Percentiles rank a stretch among this genome's conserved stretches.
phyloP scores from a whole-genome alignment of 805 yeast species.

The Debaryomyces tyrocola region DNA sequence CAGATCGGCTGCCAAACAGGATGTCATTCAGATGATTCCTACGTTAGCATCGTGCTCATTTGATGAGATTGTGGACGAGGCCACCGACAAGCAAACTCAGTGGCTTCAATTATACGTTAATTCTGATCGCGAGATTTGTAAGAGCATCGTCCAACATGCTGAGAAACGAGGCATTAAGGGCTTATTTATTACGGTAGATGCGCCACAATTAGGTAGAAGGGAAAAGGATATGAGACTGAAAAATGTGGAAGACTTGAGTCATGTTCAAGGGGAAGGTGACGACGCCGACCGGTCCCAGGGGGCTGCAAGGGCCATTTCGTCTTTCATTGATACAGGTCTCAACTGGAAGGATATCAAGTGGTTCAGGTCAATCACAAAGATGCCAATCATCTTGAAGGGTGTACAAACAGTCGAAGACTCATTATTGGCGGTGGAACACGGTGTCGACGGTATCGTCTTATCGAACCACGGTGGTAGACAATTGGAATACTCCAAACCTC shows the following conservation, averaged over 20 bases:
- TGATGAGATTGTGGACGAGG: constrained; percentile 79
- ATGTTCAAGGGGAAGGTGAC: constrained; percentile 51
- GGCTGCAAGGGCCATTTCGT: constrained; percentile 83
- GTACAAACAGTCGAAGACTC: constrained; percentile 68
- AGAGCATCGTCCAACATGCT: constrained; percentile 64
- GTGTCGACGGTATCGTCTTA: constrained; percentile 62
- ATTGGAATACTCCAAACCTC: constrained; percentile 60
- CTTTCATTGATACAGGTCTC: constrained; percentile 60
- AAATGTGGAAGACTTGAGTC: constrained; percentile 45
- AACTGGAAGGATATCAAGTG: constrained; percentile 41
- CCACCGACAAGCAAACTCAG: constrained; percentile 65
- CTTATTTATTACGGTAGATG: constrained; percentile 86
- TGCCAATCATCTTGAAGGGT: constrained; percentile 56
- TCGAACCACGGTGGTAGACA: constrained; percentile 80
- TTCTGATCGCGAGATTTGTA: constrained; percentile 66
- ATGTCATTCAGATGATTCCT: constrained; percentile 83
- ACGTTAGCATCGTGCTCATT: constrained; percentile 86
- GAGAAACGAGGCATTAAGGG: constrained; percentile 77
- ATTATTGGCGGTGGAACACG: constrained; percentile 54
- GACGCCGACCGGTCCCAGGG: constrained; percentile 71
- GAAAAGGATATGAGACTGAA: constrained; percentile 82
- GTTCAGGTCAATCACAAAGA: constrained; percentile 37
- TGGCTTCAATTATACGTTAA: constrained; percentile 91
- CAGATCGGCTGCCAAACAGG: constrained; percentile 72
- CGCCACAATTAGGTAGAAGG: constrained; percentile 87